Evolutionary conservation across 2,329 filamentous ascomycete species (phyloP), one percentile per base, ranked within the genome.

Genomic region (Fusarium phyllophilum): DNA sequence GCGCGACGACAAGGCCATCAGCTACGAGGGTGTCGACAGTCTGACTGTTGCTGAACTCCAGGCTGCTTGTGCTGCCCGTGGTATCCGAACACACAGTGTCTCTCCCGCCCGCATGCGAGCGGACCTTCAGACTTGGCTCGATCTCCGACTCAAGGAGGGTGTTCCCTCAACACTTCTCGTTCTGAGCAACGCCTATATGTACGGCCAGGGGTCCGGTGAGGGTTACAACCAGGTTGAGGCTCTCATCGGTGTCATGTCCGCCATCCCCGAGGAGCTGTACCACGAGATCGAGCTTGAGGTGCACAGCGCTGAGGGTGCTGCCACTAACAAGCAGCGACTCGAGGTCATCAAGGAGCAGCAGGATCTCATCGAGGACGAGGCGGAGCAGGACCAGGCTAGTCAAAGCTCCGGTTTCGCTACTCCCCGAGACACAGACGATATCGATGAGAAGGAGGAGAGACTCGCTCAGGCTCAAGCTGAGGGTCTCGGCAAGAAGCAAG

Each of bases 211-310:
- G 70, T 95, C 95, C 78, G 94, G 96, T 55, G 94, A 97, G 79
- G 94, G 96, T 78, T 91, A 93, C 38, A 94, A 90, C 70, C 96
- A 98, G 85, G 95, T 99, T 67, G 95, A 98, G 76, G 95, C 96
- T 2, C 89, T 99, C 55, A 94, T 95, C 69, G 94, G 95, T 62
- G 96, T 99, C 10, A 87, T 99, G 45, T 97, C 94, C 45, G 95
- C 93, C 69, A 98, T 99, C 72, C 96, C 96, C 7, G 96, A 99
- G 84, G 96, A 99, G 83, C 89, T 99, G 45, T 99, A 97, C 93
- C 96, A 99, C 87, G 96, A 99, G 86, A 98, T 99, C 73, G 96
- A 98, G 84, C 92, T 99, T 38, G 96, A 99, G 85, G 95, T 99
- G 15, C 94, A 98, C 88, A 97, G 92, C 70, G 95, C 96, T 55